Evolutionary conservation across 2,329 filamentous ascomycete species (phyloP).

Genomic region (Aaosphaeria arxii): DNA sequence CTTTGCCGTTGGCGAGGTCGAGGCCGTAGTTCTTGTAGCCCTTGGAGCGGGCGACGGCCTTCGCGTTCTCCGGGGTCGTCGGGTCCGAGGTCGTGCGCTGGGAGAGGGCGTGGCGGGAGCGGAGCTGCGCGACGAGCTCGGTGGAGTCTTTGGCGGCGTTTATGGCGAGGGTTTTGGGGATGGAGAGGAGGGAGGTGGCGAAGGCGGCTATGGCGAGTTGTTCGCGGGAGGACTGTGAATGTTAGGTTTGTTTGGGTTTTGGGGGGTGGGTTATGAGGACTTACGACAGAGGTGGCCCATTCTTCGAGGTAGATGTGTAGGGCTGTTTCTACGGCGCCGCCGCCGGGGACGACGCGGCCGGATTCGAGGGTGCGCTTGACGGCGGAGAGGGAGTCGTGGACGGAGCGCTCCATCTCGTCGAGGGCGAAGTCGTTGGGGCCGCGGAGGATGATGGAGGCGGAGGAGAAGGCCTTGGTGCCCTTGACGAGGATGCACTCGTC

Average conservation of each 20-base stretch:
- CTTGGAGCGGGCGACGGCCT: constrained; percentile 88
- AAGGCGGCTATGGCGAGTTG: constrained; percentile 98
- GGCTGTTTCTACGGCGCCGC: constrained; percentile 96
- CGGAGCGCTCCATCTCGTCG: constrained; percentile 98
- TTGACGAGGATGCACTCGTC: constrained; percentile 97
- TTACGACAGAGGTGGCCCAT: constrained; percentile 90
- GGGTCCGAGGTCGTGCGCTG: constrained; percentile 81
- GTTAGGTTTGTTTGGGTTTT: constrained; percentile 2
- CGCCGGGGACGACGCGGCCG: constrained; percentile 93
- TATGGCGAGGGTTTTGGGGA: constrained; percentile 93
- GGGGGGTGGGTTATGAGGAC: constrained; percentile 13
- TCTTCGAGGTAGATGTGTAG: constrained; percentile 99
- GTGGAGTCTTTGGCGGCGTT: constrained; percentile 97
- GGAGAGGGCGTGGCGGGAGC: constrained; percentile 88
- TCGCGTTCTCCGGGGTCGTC: constrained; percentile 69
- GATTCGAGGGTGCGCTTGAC: constrained; percentile 97
- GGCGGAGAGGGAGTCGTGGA: constrained; percentile 94
- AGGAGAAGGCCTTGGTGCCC: constrained; percentile 90
- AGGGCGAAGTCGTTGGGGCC: constrained; percentile 95
- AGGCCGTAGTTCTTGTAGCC: constrained; percentile 98
- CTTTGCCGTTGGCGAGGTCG: constrained; percentile 83
- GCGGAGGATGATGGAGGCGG: constrained; percentile 92
- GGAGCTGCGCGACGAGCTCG: constrained; percentile 91
- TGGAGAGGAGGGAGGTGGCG: constrained; percentile 86
- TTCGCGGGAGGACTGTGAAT: constrained; percentile 72